phyloP scores from a whole-genome alignment of 2,329 filamentous ascomycete genomes.

The Aureobasidium sp. region DNA sequence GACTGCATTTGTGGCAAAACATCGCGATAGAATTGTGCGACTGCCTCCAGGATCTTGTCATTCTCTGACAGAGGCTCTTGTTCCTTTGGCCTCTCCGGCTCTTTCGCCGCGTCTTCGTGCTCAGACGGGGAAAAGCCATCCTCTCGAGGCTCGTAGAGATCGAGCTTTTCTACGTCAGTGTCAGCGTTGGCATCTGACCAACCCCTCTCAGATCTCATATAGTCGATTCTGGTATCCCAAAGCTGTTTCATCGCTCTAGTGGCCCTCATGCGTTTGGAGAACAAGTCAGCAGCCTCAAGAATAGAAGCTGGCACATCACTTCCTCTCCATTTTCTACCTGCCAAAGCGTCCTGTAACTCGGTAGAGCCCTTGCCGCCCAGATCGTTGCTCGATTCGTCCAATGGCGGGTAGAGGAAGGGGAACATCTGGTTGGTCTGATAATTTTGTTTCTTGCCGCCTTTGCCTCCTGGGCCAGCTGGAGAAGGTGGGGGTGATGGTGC shows the following conservation, averaged over 20 bases:
- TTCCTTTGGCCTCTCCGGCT: not conserved
- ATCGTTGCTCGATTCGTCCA: constrained; percentile 81
- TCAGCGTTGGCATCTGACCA: constrained; percentile 54
- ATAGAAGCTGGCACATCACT: constrained; percentile 91
- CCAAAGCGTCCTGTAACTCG: constrained; percentile 67
- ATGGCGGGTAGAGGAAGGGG: constrained; percentile 90
- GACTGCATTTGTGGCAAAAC: constrained; percentile 83
- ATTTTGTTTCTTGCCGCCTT: constrained; percentile 96
- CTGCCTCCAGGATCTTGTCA: not conserved
- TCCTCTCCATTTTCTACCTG: constrained; percentile 85
- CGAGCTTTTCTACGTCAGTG: constrained; percentile 24
- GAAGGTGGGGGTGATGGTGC: constrained; percentile 93
- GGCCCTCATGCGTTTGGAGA: constrained; percentile 82
- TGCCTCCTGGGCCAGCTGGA: constrained; percentile 71
- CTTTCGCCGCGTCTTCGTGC: not conserved
- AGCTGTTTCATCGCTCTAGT: constrained; percentile 84
- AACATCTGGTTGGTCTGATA: constrained; percentile 99
- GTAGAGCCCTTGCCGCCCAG: constrained; percentile 82
- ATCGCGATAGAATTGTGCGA: constrained; percentile 45
- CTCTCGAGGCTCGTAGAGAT: constrained; percentile 1
- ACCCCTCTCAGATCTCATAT: constrained; percentile 84
- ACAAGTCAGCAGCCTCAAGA: constrained; percentile 85
- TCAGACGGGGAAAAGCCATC: not conserved
- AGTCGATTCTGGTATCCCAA: constrained; percentile 88
- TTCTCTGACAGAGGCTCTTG: not conserved